These are phyloP conservation scores for Aspergillus piperis DNA, from an alignment of 2,329 filamentous ascomycete species.

Conservation along the genomic window DNA sequence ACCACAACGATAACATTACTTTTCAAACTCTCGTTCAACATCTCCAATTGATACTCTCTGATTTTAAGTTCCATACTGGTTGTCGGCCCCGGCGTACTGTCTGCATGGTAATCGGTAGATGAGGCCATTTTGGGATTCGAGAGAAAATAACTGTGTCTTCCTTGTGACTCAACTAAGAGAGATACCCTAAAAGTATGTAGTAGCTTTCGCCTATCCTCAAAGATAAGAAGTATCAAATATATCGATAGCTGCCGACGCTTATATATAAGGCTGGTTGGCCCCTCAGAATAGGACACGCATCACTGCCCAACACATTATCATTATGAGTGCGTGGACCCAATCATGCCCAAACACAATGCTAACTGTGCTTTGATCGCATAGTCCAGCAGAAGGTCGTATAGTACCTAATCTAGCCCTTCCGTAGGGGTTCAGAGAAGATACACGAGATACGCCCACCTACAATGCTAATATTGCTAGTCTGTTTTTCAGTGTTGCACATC, in stretches of 20 bases:
- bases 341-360: neutral
- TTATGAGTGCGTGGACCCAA: neutral
- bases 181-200: neutral
- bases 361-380: neutral
- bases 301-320: neutral
- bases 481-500: too few relatives aligned
- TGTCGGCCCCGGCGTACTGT: neutral
- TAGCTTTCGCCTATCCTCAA: neutral
- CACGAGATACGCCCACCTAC: neutral
- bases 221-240: neutral
- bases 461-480: too few relatives aligned
- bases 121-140: neutral
- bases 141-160: neutral
- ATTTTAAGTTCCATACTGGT: neutral
- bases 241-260: neutral
- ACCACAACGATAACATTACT: slow-evolving; percentile 11
- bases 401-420: neutral
- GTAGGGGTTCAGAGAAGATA: neutral
- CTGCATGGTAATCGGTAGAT: neutral
- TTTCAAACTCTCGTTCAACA: slow-evolving; percentile 6
- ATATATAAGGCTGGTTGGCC: neutral
- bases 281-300: neutral
- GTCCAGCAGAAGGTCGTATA: neutral
- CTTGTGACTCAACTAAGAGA: neutral
- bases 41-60: slow-evolving; percentile 10